Evolutionary conservation across 2,329 filamentous ascomycete species (phyloP), one percentile per base, ranked within the genome.

Genomic region (Myotisia sp.): DNA sequence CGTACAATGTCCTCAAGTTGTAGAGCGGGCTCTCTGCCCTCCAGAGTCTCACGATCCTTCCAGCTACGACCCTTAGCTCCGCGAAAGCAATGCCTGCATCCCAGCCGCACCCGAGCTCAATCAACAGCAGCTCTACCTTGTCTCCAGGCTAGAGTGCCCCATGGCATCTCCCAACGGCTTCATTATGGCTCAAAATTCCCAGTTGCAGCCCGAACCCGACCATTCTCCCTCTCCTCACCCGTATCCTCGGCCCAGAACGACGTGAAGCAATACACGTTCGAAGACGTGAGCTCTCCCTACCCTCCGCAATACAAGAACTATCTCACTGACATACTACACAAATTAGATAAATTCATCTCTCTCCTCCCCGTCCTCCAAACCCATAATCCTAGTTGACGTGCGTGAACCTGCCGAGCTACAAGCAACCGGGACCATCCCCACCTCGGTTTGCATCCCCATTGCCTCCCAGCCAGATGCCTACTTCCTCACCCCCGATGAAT

Each of bases 381-480:
- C 42, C 9, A 43, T 53, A 18, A 58, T 60, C 42, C 49, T 60
- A 23, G 47, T 61, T 38, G 63, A 66, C 43, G 63, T 66, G 42
- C 62, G 63, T 42, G 62, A 66, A 51, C 62, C 63, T 36, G 44
- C 50, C 40, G 61, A 66, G 47, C 45, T 65, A n/a, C 42, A 42
- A 33, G 45, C 53, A 13, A 62, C 62, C 1, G 60, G 63, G 8
- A 55, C 60, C 4, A 94, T 98, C 50, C 90, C 90, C 1, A 71
- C 71, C 29, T 76, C 85, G 1, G 62, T 87, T 48, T 87, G 87
- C 62, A 72, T 98, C 31, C 87, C 90, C 33, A 68, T 95, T 42
- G 71, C 67, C 5, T 78, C 76, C 4, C 68, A 75, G 26, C 76
- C 85, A 1, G 85, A 94, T 55, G 78, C 78, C 39, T 76, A 92